Conservation (phyloP, 2,329 filamentous ascomycete species). For the Sarocladiaceae sp. region DNA sequence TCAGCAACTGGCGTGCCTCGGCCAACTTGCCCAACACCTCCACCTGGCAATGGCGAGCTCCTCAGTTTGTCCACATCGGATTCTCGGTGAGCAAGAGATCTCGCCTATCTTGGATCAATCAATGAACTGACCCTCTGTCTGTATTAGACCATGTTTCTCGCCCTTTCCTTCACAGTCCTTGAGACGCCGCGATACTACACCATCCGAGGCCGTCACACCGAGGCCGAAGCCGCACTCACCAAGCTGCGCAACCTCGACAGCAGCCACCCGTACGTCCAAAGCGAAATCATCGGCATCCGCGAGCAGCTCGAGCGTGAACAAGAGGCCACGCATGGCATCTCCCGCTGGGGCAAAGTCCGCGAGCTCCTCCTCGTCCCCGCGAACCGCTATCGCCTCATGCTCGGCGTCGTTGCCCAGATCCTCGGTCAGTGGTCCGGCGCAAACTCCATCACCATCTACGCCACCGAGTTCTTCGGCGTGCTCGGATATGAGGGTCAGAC, state of each 20-base stretch:
- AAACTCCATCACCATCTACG: conserved; percentile 17
- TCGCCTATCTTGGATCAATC: too few species aligned
- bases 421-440: conserved; percentile 16
- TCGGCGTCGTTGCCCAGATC: conserved; percentile 17
- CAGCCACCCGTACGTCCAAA: neutral
- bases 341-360: neutral
- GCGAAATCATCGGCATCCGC: neutral
- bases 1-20: conserved; percentile 2
- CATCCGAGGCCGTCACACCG: neutral
- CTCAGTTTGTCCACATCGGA: neutral
- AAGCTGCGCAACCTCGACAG: neutral
- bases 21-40: neutral
- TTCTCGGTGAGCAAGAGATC: neutral
- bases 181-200: neutral
- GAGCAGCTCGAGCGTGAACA: neutral
- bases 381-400: conserved; percentile 18
- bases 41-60: neutral
- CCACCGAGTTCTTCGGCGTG: conserved; percentile 15
- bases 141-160: neutral
- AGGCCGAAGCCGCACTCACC: neutral
- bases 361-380: conserved; percentile 1
- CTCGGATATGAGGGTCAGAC: conserved; percentile 14
- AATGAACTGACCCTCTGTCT: neutral
- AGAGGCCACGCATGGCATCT: neutral
- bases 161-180: neutral